Evolutionary conservation across 306 rosid genomes (phyloP), one percentile per base, ranked within the genome.

Genomic region (Dryas alaskensis): DNA sequence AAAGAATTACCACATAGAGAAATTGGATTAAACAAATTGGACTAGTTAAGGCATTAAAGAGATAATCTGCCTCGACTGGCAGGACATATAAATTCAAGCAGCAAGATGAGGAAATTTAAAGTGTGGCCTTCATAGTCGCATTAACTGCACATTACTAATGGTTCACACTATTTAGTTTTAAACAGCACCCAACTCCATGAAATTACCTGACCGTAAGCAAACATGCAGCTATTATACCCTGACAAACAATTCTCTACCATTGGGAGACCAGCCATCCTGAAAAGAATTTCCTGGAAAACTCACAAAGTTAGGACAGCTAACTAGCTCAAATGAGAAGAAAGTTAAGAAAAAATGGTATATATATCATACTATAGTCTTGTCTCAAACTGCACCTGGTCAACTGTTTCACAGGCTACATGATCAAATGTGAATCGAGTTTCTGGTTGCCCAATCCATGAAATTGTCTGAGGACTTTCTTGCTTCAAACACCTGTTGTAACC

Each of bases 171-270:
- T 14, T 22, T 12, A 47, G 60, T 6, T 45, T 31, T 49, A 52
- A 51, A 79, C 45, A 74, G 49, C 4, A 39, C 59, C 17, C 68
- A 62, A 66, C 51, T 60, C 46, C 43, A 40, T 76, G 82, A 54
- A 42, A 67, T 58, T 89, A 94, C 99, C 96, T 94, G 99, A 54
- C 99, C 99, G 55, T 92, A 94, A 40, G 99, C 97, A 83, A 94
- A 94, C 97, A 94, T 92, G 74, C 99, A 94, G 64, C 99, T 94
- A 79, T 94, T 88, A 68, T 94, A 94, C 70, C 99, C 99, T 0
- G 96, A 94, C 61, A 94, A 87, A 82, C 99, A 94, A 76, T 94
- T 94, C 82, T 94, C 99, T 53, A 94, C 96, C 97, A 94, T 94
- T 5, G 99, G 95, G 78, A 94, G 86, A 82, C 95, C 91, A 63